phyloP scores from a whole-genome alignment of 305 asterid species.

The Salvia sclarea region DNA sequence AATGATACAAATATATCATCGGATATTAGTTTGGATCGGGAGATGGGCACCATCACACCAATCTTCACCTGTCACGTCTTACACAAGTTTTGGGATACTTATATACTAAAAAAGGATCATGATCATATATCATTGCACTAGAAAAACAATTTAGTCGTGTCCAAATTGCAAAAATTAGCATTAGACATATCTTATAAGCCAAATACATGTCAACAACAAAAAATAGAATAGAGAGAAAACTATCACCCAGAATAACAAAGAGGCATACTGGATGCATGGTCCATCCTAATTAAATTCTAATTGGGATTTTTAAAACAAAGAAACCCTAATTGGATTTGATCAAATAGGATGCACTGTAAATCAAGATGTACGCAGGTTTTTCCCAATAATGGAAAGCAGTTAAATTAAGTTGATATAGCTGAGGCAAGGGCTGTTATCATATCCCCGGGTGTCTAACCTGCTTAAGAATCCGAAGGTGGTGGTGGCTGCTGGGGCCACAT shows the following conservation, averaged over 20 bases:
- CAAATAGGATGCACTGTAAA: background rate
- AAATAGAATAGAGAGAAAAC: background rate
- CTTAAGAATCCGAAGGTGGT: conserved; percentile 71
- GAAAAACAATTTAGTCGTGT: background rate
- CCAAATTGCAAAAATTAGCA: too few relatives aligned
- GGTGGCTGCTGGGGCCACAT: conserved; percentile 90
- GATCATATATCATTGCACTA: background rate
- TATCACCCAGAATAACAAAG: background rate
- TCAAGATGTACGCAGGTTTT: background rate
- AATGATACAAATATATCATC: too few relatives aligned
- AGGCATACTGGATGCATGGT: background rate
- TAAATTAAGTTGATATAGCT: background rate
- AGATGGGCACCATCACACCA: too few relatives aligned
- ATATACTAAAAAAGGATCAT: too few relatives aligned
- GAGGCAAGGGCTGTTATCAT: background rate
- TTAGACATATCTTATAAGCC: background rate
- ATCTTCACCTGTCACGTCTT: too few relatives aligned
- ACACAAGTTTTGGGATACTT: too few relatives aligned
- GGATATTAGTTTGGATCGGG: too few relatives aligned
- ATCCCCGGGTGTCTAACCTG: conserved; percentile 32
- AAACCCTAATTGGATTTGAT: background rate
- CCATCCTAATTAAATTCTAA: background rate
- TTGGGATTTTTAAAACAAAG: background rate
- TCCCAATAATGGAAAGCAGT: background rate
- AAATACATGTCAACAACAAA: background rate